Conservation (phyloP, 192 early-diverging fungal genomes). For the Thoreauomyces humboldtii region DNA sequence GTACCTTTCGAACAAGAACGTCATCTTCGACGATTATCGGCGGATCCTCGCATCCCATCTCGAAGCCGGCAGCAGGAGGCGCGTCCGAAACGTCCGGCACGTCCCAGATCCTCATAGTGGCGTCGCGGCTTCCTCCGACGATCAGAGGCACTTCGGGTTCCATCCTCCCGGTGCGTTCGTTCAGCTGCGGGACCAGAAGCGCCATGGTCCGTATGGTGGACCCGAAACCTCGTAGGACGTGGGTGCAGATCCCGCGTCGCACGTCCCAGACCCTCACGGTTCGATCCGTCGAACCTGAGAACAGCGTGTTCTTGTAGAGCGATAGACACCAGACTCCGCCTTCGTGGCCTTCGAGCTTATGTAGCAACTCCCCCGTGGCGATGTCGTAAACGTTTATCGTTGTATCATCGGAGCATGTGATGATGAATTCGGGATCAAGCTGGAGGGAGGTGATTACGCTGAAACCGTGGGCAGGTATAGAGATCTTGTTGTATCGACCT, state of each 20-base stretch:
- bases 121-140: background rate
- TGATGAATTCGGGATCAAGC: conserved; percentile 40
- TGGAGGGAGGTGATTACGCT: conserved; percentile 36
- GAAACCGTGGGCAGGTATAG: background rate
- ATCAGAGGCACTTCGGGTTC: background rate
- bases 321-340: background rate
- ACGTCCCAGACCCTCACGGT: background rate
- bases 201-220: background rate
- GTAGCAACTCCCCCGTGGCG: background rate
- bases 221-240: background rate
- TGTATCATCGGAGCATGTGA: conserved; percentile 38
- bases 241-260: background rate
- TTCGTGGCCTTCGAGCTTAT: background rate
- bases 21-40: background rate
- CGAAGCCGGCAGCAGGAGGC: background rate
- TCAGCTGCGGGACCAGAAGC: background rate
- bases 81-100: background rate
- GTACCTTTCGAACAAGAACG: background rate
- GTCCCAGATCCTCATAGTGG: background rate
- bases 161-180: background rate
- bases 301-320: background rate
- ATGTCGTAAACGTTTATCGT: conserved; percentile 50
- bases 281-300: background rate
- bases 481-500: background rate
- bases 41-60: background rate